These are phyloP conservation scores for Proliferodiscus dingleyae DNA, from an alignment of 2,329 filamentous ascomycete genomes.

Conservation along the genomic window DNA sequence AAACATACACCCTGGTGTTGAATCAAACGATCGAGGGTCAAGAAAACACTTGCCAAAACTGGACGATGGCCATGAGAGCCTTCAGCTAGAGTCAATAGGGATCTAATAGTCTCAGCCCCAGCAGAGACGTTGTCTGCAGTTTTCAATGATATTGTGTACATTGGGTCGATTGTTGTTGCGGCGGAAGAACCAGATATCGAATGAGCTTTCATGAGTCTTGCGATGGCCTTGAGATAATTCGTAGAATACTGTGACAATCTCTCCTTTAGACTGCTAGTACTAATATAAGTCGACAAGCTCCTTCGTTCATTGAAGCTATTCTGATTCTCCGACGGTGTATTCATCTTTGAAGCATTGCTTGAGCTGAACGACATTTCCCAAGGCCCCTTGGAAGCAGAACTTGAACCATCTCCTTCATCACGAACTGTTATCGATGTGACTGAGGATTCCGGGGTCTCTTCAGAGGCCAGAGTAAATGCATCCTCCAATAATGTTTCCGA, in stretches of 20 bases:
- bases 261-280: slow-evolving; percentile 1
- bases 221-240: slow-evolving; percentile 3
- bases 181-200: slow-evolving; percentile 6
- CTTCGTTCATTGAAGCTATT: no score
- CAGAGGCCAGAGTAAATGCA: background rate
- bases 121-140: background rate
- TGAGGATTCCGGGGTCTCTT: background rate
- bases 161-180: background rate
- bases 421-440: no score
- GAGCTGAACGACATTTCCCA: no score
- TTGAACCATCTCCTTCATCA: no score
- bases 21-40: slow-evolving; percentile 1
- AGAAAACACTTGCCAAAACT: background rate
- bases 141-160: background rate
- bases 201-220: slow-evolving; percentile 3
- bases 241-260: slow-evolving; percentile 7
- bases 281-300: background rate
- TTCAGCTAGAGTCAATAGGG: background rate
- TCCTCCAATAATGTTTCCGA: background rate
- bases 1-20: slow-evolving; percentile 5
- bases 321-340: no score
- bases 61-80: background rate
- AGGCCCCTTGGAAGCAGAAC: no score
- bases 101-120: background rate
- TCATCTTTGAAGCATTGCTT: no score